A percentile compares a stretch with the other conserved stretches of the same genome.
Conservation (phyloP, 2,329 filamentous ascomycete genomes). For the Myriosclerotinia scirpicola region DNA sequence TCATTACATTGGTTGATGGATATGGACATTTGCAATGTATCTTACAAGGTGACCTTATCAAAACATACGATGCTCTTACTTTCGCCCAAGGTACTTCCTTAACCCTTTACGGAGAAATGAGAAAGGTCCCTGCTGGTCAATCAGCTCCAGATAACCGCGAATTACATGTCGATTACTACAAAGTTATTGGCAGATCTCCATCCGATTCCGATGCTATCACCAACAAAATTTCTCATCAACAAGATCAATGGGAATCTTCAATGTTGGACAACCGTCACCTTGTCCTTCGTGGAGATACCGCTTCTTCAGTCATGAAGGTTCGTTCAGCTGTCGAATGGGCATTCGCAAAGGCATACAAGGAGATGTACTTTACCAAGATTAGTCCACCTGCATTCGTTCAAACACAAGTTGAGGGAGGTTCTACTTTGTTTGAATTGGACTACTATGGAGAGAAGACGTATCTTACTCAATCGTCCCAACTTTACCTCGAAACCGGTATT, state of each 20-base stretch:
- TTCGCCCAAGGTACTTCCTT: constrained; percentile 70
- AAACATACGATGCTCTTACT: constrained; percentile 70
- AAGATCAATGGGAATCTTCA: constrained; percentile 53
- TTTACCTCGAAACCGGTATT: constrained; percentile 94
- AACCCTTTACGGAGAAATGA: constrained; percentile 67
- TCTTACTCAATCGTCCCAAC: constrained; percentile 93
- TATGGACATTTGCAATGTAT: constrained; percentile 85
- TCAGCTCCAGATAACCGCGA: constrained; percentile 70
- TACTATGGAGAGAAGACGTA: constrained; percentile 84
- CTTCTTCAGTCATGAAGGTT: constrained; percentile 69
- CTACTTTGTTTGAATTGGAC: constrained; percentile 58
- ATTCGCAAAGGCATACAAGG: constrained; percentile 66
- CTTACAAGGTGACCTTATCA: constrained; percentile 73
- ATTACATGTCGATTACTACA: constrained; percentile 71
- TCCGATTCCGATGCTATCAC: constrained; percentile 74
- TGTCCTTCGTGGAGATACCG: constrained; percentile 66
- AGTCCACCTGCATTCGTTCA: constrained; percentile 75
- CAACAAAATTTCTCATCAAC: constrained; percentile 68
- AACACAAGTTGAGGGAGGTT: constrained; percentile 77
- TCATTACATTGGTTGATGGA: constrained; percentile 82
- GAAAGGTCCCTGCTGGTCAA: constrained; percentile 63
- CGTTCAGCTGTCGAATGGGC: constrained; percentile 66
- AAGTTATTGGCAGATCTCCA: constrained; percentile 65
- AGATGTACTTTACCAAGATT: constrained; percentile 65
- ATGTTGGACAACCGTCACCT: constrained; percentile 67